These are phyloP conservation scores for Capsella bursapastoris DNA, from an alignment of 345 rosid species.

Conservation along the genomic window DNA sequence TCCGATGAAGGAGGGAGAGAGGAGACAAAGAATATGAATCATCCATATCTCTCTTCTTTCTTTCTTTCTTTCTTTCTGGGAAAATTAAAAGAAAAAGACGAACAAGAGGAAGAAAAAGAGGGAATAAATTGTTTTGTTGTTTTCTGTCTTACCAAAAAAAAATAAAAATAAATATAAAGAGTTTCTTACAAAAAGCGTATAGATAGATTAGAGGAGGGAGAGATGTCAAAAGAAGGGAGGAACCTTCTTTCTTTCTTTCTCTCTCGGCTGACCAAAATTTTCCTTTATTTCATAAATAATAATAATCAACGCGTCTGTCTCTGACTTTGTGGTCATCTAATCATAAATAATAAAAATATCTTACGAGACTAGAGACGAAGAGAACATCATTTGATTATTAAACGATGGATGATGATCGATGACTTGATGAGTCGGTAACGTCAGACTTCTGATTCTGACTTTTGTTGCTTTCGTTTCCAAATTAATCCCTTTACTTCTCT, in stretches of 20 bases:
- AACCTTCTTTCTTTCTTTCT: slow-evolving; percentile 1
- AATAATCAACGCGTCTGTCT: too few relatives aligned
- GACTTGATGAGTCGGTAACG: too few relatives aligned
- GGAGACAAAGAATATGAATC: slow-evolving; percentile 45
- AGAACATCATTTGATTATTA: too few relatives aligned
- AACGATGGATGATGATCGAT: too few relatives aligned
- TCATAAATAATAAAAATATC: too few relatives aligned
- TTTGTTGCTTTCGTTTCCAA: too few relatives aligned
- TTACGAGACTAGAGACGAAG: too few relatives aligned
- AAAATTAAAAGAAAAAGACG: not conserved
- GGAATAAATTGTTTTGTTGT: not conserved
- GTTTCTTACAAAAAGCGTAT: too few relatives aligned
- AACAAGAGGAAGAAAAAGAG: not conserved
- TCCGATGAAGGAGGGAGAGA: slow-evolving; percentile 54
- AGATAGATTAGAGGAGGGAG: not conserved
- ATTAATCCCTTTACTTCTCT: too few relatives aligned
- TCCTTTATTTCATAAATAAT: not conserved
- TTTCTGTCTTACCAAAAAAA: too few relatives aligned
- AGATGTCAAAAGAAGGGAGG: not conserved
- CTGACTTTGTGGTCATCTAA: too few relatives aligned
- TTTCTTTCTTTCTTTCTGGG: not conserved
- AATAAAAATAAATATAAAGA: not conserved
- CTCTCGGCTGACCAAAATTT: slow-evolving; percentile 10
- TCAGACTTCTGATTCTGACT: too few relatives aligned
- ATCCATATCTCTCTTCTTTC: slow-evolving; percentile 4